A percentile compares a stretch with the other conserved stretches of the same genome.
Evolutionary conservation across 345 rosid species (phyloP).

Genomic region (Erysimum cheiranthoides): DNA sequence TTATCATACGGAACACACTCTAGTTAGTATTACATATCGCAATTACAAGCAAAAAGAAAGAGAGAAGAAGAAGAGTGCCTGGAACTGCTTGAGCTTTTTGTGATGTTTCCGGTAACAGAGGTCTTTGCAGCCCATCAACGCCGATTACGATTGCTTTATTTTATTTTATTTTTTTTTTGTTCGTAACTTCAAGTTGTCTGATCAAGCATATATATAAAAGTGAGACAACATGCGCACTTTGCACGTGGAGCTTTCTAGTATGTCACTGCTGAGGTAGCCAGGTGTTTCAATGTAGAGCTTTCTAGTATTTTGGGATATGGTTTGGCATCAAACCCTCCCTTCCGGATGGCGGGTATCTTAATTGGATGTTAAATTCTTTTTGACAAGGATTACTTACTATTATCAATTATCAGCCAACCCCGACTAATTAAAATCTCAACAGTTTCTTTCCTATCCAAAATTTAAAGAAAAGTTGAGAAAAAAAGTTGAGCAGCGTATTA

Average conservation of each 20-base stretch:
- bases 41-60: not conserved
- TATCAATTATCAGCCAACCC: not conserved
- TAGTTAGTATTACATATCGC: not conserved
- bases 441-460: not conserved
- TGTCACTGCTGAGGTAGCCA: slow-evolving; percentile 24
- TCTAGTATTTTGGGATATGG: slow-evolving; percentile 8
- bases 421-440: not conserved
- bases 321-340: not conserved
- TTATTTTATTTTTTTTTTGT: not conserved
- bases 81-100: slow-evolving; percentile 44
- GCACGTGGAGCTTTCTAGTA: slow-evolving; percentile 38
- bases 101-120: slow-evolving; percentile 42
- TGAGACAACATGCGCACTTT: slow-evolving; percentile 17
- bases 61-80: slow-evolving; percentile 31
- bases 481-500: slow-evolving; percentile 19
- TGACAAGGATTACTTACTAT: not conserved
- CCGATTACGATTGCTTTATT: slow-evolving; percentile 26
- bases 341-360: not conserved
- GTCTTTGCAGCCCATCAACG: slow-evolving; percentile 27
- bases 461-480: slow-evolving; percentile 4
- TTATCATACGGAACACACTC: slow-evolving; percentile 7
- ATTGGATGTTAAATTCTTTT: not conserved
- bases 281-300: slow-evolving; percentile 29
- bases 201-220: not conserved
- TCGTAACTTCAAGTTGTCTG: not conserved